These are phyloP conservation scores for Neonectria faginata DNA, from an alignment of 2,329 filamentous ascomycete species.

Conservation along the genomic window DNA sequence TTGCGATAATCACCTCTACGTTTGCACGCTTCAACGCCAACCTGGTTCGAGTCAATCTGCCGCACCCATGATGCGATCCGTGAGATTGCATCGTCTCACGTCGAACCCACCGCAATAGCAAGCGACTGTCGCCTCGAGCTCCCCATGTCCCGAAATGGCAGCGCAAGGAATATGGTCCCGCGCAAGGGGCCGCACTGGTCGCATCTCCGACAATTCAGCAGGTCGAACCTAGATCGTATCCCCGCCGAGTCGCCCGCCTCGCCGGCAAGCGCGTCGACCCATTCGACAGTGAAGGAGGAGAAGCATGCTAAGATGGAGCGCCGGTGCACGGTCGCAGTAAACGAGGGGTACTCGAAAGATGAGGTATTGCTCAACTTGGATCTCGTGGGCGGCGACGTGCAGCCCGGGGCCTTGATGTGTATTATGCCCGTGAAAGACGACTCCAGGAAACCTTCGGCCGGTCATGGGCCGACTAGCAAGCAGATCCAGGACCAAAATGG, in stretches of 20 bases:
- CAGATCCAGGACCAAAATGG: constrained; percentile 46
- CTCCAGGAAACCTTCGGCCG: constrained; percentile 50
- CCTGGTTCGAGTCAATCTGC: constrained; percentile 27
- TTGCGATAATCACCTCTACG: constrained; percentile 24
- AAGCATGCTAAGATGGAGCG: constrained; percentile 55
- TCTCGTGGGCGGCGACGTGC: constrained; percentile 72
- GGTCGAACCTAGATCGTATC: constrained; percentile 58
- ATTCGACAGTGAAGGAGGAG: constrained; percentile 58
- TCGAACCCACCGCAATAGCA: constrained; percentile 36
- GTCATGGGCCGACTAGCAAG: constrained; percentile 50
- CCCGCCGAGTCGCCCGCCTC: constrained; percentile 57
- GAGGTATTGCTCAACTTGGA: constrained; percentile 84
- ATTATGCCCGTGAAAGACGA: constrained; percentile 72
- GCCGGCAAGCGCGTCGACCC: constrained; percentile 62
- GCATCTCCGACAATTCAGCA: constrained; percentile 66
- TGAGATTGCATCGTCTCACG: constrained; percentile 31
- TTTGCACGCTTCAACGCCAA: constrained; percentile 18
- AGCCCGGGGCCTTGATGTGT: constrained; percentile 77
- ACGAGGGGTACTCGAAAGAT: constrained; percentile 81
- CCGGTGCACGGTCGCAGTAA: constrained; percentile 67
- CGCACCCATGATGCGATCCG: constrained; percentile 40
- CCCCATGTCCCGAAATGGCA: constrained; percentile 47
- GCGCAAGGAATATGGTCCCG: constrained; percentile 46
- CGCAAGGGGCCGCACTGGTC: constrained; percentile 63
- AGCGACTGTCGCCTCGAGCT: constrained; percentile 36